These are phyloP conservation scores for Martiniozyma asiatica DNA, from an alignment of 1,139 yeast species.

Conservation along the genomic window DNA sequence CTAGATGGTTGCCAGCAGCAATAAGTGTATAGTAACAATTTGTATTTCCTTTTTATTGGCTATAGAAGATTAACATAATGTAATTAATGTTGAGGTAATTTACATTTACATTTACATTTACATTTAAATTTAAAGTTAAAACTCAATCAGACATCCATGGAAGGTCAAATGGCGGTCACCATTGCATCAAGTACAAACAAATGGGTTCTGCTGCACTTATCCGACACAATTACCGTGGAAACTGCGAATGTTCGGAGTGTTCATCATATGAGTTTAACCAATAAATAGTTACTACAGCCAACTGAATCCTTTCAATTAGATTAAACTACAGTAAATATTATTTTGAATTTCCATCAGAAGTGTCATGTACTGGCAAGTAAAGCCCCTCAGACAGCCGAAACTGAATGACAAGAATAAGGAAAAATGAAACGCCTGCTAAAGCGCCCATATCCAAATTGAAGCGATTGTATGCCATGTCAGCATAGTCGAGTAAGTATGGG, in stretches of 20 bases:
- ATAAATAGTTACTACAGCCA: no score
- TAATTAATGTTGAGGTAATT: no score
- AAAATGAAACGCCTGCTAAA: slow-evolving; percentile 20
- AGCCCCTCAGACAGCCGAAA: slow-evolving; percentile 26
- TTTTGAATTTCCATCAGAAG: slow-evolving; percentile 38
- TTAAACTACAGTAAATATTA: slow-evolving; percentile 1
- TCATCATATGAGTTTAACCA: no score
- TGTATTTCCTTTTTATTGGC: not conserved
- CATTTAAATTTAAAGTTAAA: no score
- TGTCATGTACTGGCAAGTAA: slow-evolving; percentile 81
- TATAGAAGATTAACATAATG: no score
- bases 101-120: no score
- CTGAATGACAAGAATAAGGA: slow-evolving; percentile 16
- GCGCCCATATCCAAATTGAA: slow-evolving; percentile 17
- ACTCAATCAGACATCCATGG: slow-evolving; percentile 52
- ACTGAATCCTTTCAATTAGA: no score
- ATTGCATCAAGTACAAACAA: slow-evolving; percentile 44
- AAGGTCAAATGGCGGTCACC: slow-evolving; percentile 66
- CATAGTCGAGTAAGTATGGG: slow-evolving; percentile 80
- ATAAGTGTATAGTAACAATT: slow-evolving; percentile 7
- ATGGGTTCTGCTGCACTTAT: slow-evolving; percentile 46
- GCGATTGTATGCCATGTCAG: slow-evolving; percentile 69
- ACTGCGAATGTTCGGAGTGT: slow-evolving; percentile 66
- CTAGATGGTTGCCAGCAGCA: slow-evolving; percentile 23
- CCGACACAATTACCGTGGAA: slow-evolving; percentile 78